These are phyloP conservation scores for Penicillium polonicum DNA, from an alignment of 2,329 filamentous ascomycete species.

Conservation along the genomic window DNA sequence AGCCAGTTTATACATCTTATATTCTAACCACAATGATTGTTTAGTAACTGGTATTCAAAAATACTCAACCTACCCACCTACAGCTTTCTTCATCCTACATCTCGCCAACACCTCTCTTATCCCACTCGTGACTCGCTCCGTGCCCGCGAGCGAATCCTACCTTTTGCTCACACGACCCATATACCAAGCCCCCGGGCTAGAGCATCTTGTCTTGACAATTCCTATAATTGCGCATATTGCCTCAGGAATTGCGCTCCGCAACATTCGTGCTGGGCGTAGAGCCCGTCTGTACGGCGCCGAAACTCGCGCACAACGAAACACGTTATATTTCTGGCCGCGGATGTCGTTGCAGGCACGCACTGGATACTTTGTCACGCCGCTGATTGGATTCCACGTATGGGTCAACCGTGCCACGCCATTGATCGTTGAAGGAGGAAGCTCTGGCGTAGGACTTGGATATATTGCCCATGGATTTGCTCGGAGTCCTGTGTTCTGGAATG, in stretches of 20 bases:
- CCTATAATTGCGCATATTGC: conserved; percentile 74
- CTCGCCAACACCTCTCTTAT: conserved; percentile 79
- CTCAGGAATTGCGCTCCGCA: conserved; percentile 73
- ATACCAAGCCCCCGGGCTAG: conserved; percentile 80
- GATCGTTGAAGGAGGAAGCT: conserved; percentile 75
- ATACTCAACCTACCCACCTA: conserved; percentile 85
- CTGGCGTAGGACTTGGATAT: conserved; percentile 80
- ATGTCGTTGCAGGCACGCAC: conserved; percentile 68
- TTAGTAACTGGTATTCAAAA: conserved; percentile 74
- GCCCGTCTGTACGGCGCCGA: conserved; percentile 72
- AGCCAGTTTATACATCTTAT: background rate
- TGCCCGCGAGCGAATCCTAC: conserved; percentile 75
- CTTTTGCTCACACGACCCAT: conserved; percentile 87
- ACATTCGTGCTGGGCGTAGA: conserved; percentile 71
- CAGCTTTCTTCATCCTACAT: conserved; percentile 73
- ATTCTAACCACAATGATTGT: background rate
- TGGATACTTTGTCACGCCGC: conserved; percentile 67
- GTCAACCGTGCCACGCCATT: conserved; percentile 76
- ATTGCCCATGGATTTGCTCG: conserved; percentile 81
- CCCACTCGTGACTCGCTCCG: conserved; percentile 70
- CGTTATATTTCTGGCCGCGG: conserved; percentile 62
- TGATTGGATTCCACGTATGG: conserved; percentile 69
- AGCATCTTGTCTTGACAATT: conserved; percentile 74
- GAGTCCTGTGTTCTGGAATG: conserved; percentile 64
- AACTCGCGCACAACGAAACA: conserved; percentile 51